Base-by-base conservation (phyloP, 192 early-diverging fungal species). In the Thoreauomyces humboldtii region DNA sequence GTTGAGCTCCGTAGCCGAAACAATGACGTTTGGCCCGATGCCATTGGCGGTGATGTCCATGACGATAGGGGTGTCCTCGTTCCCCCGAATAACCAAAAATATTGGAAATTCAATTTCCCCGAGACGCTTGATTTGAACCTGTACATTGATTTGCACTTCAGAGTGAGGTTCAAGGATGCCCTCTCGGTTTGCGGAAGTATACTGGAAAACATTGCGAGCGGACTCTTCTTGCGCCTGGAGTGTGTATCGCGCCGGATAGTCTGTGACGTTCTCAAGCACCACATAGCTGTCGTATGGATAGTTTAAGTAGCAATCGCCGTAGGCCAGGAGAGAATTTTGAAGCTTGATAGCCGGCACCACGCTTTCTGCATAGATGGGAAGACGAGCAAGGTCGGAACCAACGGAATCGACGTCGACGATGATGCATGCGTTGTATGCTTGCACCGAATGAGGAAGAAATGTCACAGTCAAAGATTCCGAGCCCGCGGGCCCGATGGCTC, bases 331-430 rank as follows among this genome's bases (percentile, higher is more conserved):
- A 0, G 71, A 65, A 19, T 72, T 64, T 4, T 64, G 32, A 3
- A 85, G 34, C 7, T 43, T 42, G 32, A 85, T 70, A 72, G 85
- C 74, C 2, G 84, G 81, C 6, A 86, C 82, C 7, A 81, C 43
- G 53, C 77, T 81, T 28, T 80, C 69, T 1, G 80, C 81, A 32
- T 54, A 36, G 28, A 84, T 37, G 27, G 74, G 60, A 7, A 85
- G 41, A 36, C 63, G 42, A 9, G 63, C 29, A 4, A 82, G 33
- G 65, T 78, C 77, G 12, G 70, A 65, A 7, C 78, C 78, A 24
- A 82, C 74, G 15, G 32, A 27, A 19, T 70, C 72, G 21, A 85
- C 69, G 55, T 82, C 76, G 0, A 86, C 80, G 12, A 41, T 62
- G 21, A 86, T 38, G 14, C 14, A 41, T 6, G 63, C 44, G 12